Evolutionary conservation across 495 filamentous ascomycete species (phyloP), one percentile per base, ranked within the genome.

Genomic region (Aspergillus saccharolyticus): DNA sequence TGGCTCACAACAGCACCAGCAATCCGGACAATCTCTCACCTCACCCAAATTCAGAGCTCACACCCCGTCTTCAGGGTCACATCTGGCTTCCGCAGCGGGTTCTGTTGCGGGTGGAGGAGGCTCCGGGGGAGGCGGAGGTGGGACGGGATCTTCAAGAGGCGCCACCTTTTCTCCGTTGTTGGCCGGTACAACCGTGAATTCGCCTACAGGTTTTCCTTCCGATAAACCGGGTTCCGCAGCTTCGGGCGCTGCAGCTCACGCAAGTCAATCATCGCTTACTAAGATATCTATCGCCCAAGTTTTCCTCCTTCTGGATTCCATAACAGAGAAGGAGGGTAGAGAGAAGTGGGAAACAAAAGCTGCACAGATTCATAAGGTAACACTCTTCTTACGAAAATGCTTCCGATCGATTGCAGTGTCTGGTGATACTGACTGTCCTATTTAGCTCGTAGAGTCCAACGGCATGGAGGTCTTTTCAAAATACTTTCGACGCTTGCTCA

Each of bases 271-370:
- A 10, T 82, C 80, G 12, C 70, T 82, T 22, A 75, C 89, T 44
- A 96, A 91, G 69, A 93, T 99, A 70, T 90, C 90, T 56, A 86
- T 95, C 63, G 91, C 93, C 55, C 95, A 99, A 79, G 85, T 97
- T 55, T 95, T 92, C 74, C 80, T 99, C 56, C 82, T 97, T 39
- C 82, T 99, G 57, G 93, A 91, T 76, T 89, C 89, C 22, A 89
- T 96, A 67, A 96, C 90, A 66, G 92, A 97, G 72, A 91, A 90
- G 71, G 89, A 93, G 72, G 83, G 84, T 55, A 87, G 88, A 70
- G 81, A 86, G 62, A 96, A 95, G 90, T 97, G 91, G 89, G 91
- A 97, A 67, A 80, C 83, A 42, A 91, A 95, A 75, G 85, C 85
- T 62, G 91, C 94, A 66, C 89, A 93, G 70, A 88, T 99, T 63